A percentile compares a stretch with the other conserved stretches of the same genome.
Conservation (phyloP, 2,329 filamentous ascomycete genomes). For the Fusarium chuoi region DNA sequence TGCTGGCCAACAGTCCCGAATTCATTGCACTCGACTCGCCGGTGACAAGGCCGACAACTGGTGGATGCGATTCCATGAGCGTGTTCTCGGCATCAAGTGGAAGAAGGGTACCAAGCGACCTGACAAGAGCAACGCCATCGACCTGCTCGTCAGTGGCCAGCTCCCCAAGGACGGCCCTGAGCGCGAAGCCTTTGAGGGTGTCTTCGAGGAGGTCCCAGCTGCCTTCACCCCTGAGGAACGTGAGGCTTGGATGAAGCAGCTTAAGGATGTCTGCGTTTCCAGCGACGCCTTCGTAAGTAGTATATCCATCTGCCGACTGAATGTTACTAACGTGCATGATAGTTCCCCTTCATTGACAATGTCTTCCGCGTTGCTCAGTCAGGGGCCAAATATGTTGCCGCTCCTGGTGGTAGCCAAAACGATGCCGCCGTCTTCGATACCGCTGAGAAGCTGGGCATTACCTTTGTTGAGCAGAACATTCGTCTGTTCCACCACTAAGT, state of each 20-base stretch:
- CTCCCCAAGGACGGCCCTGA: constrained; percentile 86
- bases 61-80: constrained; percentile 98
- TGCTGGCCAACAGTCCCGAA: constrained; percentile 95
- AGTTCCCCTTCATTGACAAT: constrained; percentile 99
- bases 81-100: constrained; percentile 89
- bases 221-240: constrained; percentile 88
- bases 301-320: background rate
- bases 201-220: constrained; percentile 89
- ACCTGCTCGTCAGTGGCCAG: constrained; percentile 90
- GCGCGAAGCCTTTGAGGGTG: constrained; percentile 84
- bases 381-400: constrained; percentile 95
- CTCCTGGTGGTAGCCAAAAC: constrained; percentile 90
- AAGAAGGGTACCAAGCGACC: constrained; percentile 97
- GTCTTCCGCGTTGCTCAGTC: constrained; percentile 90
- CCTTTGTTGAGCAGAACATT: constrained; percentile 94
- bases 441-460: constrained; percentile 90
- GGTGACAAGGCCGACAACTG: constrained; percentile 99
- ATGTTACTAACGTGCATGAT: constrained; percentile 37
- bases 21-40: constrained; percentile 96
- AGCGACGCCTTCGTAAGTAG: constrained; percentile 91
- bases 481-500: constrained; percentile 55
- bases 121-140: constrained; percentile 98
- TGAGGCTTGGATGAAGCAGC: constrained; percentile 83
- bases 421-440: constrained; percentile 85
- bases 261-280: constrained; percentile 84